Evolutionary conservation across 2,329 filamentous ascomycete genomes (phyloP), one percentile per base, ranked within the genome.

Genomic region (Pseudocercospora pini-densiflorae): DNA sequence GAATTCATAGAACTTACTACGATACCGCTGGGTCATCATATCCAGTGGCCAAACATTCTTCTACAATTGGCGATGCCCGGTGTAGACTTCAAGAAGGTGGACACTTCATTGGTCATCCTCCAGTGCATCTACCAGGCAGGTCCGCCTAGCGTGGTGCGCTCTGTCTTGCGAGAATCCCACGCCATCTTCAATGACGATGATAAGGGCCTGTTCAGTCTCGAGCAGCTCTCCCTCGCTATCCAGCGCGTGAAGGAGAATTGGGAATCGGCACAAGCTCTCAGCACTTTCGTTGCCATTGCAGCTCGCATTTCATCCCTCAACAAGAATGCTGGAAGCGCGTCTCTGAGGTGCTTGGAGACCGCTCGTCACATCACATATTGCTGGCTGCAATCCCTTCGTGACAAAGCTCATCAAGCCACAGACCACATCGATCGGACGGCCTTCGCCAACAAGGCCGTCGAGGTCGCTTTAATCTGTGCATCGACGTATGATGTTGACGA

Each of bases 71-170:
- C 80, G 0, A 82, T 83, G 0, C 81, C 84, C 77, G 86, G 58
- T 65, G 59, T 92, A 2, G 90, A 90, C 68, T 87, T 91, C 67
- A 87, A 85, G 31, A 83, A 82, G 0, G 81, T 86, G 36, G 80
- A 83, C 0, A 86, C 85, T 0, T 80, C 81, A 29, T 65, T 78
- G 0, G 69, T 90, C 0, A 72, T 92, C 0, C 77, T 78, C 1
- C 84, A 86, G 8, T 77, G 91, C 0, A 78, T 83, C 0, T 68
- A 85, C 0, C 85, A 91, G 68, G 82, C 81, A 1, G 90, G 90
- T 0, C 59, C 64, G 27, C 72, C 70, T 1, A 73, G 73, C 49
- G 24, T 27, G 54, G 27, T 24, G 71, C 0, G 36, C 69, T 2
- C 40, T 43, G 74, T 68, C 1, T 73, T 86, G 0, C 81, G 89